These are phyloP conservation scores for Typha latifolia DNA, from an alignment of 176 grass and related monocot species.

Conservation along the genomic window DNA sequence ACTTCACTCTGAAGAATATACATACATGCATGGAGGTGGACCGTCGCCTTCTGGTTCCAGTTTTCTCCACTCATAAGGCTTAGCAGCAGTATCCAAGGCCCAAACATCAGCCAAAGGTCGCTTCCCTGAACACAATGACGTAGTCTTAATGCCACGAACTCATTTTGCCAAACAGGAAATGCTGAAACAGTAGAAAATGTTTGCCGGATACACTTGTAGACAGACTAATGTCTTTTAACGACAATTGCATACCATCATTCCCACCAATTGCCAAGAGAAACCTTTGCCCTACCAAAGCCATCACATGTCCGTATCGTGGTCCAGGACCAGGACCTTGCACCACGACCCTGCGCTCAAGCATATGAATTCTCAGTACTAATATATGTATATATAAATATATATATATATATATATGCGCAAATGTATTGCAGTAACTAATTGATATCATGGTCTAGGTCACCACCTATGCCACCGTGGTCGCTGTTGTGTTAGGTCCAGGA, in stretches of 20 bases:
- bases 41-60: conserved; percentile 98
- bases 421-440: background rate
- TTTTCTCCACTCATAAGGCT: conserved; percentile 97
- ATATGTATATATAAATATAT: no score
- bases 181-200: background rate
- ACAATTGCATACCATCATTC: conserved; percentile 75
- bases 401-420: no score
- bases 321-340: conserved; percentile 96
- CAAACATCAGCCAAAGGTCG: conserved; percentile 89
- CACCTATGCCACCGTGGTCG: conserved; percentile 94
- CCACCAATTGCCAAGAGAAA: conserved; percentile 94
- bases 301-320: conserved; percentile 91
- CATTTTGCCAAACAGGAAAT: background rate
- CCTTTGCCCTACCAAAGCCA: conserved; percentile 95
- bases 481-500: conserved; percentile 84
- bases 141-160: conserved; percentile 9
- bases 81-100: conserved; percentile 95
- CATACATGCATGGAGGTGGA: conserved; percentile 96
- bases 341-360: conserved; percentile 49
- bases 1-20: conserved; percentile 5
- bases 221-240: background rate
- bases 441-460: background rate
- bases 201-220: background rate
- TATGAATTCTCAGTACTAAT: background rate
- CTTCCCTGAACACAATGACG: conserved; percentile 51